Conservation (phyloP, 108 stramenopile species). For the Conticribra weissflogii region DNA sequence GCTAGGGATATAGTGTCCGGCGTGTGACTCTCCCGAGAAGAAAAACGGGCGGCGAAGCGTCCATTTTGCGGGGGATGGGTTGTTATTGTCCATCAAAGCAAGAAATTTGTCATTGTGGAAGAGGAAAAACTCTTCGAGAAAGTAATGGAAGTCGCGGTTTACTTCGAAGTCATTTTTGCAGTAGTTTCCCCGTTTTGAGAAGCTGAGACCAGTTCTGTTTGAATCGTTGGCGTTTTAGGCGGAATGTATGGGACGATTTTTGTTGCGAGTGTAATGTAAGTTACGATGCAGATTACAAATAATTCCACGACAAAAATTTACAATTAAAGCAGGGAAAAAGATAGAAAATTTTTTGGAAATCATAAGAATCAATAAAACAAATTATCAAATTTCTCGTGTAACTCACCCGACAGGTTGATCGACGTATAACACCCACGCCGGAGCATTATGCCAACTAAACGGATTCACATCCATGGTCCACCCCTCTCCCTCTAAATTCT, state of each 20-base stretch:
- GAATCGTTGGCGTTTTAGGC: constrained; percentile 46
- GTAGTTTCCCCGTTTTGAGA: constrained; percentile 78
- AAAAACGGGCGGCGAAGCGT: constrained; percentile 67
- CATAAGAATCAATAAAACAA: too few relatives aligned
- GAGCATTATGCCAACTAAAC: constrained; percentile 82
- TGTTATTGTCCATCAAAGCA: constrained; percentile 5
- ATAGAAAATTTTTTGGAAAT: too few relatives aligned
- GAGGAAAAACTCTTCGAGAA: constrained; percentile 81
- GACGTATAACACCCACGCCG: constrained; percentile 83
- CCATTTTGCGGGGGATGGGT: constrained; percentile 11
- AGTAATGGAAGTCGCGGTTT: constrained; percentile 89
- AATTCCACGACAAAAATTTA: too few relatives aligned
- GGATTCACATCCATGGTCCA: constrained; percentile 67
- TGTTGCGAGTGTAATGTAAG: background rate
- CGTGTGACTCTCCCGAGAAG: constrained; percentile 95
- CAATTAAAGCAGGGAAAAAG: too few relatives aligned
- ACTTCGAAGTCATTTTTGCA: constrained; percentile 84
- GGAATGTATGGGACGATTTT: too few relatives aligned
- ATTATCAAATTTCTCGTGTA: background rate
- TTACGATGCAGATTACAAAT: background rate
- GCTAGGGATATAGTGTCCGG: constrained; percentile 95
- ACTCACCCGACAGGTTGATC: constrained; percentile 64
- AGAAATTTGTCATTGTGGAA: constrained; percentile 79
- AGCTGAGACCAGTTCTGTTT: constrained; percentile 68
- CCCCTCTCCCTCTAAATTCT: constrained; percentile 19